Evolutionary conservation across 129 eudicot genomes (phyloP).

Genomic region (Smallanthus sonchifolius): DNA sequence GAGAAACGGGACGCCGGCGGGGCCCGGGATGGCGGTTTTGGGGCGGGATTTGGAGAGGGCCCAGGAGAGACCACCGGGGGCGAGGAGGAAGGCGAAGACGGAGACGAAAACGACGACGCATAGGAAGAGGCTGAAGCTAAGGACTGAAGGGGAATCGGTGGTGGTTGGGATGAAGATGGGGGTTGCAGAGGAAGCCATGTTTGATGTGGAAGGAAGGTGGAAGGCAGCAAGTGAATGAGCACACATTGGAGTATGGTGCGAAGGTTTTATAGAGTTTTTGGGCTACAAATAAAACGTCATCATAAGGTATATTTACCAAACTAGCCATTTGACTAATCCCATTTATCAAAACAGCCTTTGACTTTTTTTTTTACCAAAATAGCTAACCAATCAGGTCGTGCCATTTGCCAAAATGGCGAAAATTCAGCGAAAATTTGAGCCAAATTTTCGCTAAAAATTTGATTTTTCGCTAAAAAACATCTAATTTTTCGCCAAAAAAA

Average conservation of each 20-base stretch:
- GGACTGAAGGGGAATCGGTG: slow-evolving; percentile 7
- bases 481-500: too few species aligned
- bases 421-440: too few species aligned
- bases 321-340: too few species aligned
- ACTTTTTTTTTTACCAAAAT: too few species aligned
- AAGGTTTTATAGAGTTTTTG: slow-evolving; percentile 10
- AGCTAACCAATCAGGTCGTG: too few species aligned
- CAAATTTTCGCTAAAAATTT: too few species aligned
- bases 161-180: background rate
- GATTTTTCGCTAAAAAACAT: too few species aligned
- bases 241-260: background rate
- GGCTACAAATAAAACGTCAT: background rate
- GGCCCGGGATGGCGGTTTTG: slow-evolving; percentile 70
- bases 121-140: slow-evolving; percentile 21
- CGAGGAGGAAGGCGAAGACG: slow-evolving; percentile 50
- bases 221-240: background rate
- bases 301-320: background rate
- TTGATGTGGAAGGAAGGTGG: background rate
- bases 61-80: slow-evolving; percentile 97
- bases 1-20: slow-evolving; percentile 58
- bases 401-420: too few species aligned
- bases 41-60: slow-evolving; percentile 48
- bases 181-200: slow-evolving; percentile 3
- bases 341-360: too few species aligned
- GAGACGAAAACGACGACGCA: slow-evolving; percentile 32